phyloP scores from a whole-genome alignment of 331 rosid genomes.

The Pyrus hybrid region DNA sequence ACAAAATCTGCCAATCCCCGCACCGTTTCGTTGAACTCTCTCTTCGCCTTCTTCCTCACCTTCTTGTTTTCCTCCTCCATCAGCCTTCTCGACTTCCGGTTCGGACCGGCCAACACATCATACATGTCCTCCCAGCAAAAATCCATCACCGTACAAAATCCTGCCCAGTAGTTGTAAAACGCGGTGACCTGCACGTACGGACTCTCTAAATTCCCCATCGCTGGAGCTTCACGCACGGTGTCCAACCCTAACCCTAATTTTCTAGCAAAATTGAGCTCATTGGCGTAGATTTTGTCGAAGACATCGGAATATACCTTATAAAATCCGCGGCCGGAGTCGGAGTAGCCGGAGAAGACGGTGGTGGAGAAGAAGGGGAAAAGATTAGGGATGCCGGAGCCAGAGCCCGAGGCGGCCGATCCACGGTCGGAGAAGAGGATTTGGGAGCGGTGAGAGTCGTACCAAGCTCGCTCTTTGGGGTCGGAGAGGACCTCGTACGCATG shows the following conservation, averaged over 20 bases:
- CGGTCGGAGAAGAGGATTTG: conserved; percentile 87
- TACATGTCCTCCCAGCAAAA: conserved; percentile 81
- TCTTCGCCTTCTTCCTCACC: conserved; percentile 79
- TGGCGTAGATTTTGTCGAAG: conserved; percentile 56
- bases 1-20: conserved; percentile 85
- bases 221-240: conserved; percentile 57
- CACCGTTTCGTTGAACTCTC: conserved; percentile 85
- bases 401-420: conserved; percentile 30
- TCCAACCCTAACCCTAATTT: conserved; percentile 56
- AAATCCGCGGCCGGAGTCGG: conserved; percentile 62
- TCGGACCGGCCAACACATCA: conserved; percentile 61
- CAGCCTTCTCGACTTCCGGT: conserved; percentile 61
- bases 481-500: conserved; percentile 96
- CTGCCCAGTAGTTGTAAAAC: conserved; percentile 74
- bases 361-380: conserved; percentile 90
- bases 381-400: conserved; percentile 55
- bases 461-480: conserved; percentile 87
- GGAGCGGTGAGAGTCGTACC: conserved; percentile 97
- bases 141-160: conserved; percentile 85
- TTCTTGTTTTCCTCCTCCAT: conserved; percentile 98
- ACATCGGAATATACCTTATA: conserved; percentile 66
- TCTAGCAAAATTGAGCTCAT: conserved; percentile 54
- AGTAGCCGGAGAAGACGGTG: conserved; percentile 65
- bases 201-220: conserved; percentile 74
- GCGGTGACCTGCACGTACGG: conserved; percentile 79